Evolutionary conservation across 306 rosid genomes (phyloP), one percentile per base, ranked within the genome.

Genomic region (Hippophae tibetana): DNA sequence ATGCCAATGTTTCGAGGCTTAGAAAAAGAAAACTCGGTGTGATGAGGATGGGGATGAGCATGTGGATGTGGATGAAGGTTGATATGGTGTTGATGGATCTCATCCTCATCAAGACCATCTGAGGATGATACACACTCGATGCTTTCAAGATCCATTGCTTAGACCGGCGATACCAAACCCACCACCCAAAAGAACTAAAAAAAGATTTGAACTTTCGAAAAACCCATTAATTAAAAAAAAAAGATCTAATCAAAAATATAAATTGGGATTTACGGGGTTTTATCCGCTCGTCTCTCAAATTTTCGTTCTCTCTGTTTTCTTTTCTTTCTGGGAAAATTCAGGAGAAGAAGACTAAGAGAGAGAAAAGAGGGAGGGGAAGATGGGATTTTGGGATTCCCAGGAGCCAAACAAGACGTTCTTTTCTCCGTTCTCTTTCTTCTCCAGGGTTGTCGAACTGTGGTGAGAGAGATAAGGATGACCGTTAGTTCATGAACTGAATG

Each of bases 71-170:
- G 66, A 61, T 82, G 81, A 51, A 82, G 72, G 56, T 62, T 68
- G 27, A 43, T 68, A 66, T 69, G 78, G 64, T 74, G 73, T 44
- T 58, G 78, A 49, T 75, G 97, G 94, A 89, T 86, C 94, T 89
- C 97, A 77, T 89, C 97, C 53, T 86, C 95, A 49, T 86, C 95
- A 61, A 86, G 68, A 69, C 83, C 83, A 66, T 89, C 97, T 8
- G 82, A 83, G 60, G 84, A 81, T 27, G 97, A 80, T 11, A 89
- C 86, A 64, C 97, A 89, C 77, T 86, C 97, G 58, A 89, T 83
- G 79, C 89, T 89, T 7, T 86, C 89, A 79, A 84, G 71, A 72
- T 89, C 95, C 97, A 89, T 63, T 52, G 55, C 46, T 45, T 46
- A 31, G 58, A 52, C 48, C 50, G 6, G 43, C 57, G 69, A 72